A percentile compares a stretch with the other conserved stretches of the same genome.
Conservation (phyloP, 345 rosid species). For the Leavenworthia alabamica region DNA sequence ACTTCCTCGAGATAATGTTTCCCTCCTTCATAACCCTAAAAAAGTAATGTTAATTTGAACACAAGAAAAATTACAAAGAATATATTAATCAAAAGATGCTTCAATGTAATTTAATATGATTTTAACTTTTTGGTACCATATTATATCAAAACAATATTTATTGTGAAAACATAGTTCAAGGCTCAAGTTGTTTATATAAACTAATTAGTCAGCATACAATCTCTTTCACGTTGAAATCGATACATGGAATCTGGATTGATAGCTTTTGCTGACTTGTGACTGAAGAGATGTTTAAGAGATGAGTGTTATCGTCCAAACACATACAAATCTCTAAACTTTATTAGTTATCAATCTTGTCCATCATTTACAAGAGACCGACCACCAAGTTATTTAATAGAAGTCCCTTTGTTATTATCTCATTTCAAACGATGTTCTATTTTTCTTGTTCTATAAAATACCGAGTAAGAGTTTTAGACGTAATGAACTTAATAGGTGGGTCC, state of each 20-base stretch:
- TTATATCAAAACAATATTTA: not conserved
- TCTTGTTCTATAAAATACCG: slow-evolving; percentile 20
- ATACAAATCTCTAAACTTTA: slow-evolving; percentile 27
- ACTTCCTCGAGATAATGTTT: slow-evolving; percentile 37
- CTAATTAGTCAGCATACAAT: not conserved
- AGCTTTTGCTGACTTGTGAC: slow-evolving; percentile 21
- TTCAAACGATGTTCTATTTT: slow-evolving; percentile 9
- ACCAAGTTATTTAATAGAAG: slow-evolving; percentile 16
- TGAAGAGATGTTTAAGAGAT: slow-evolving; percentile 29
- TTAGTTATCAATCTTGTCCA: slow-evolving; percentile 33
- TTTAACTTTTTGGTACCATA: not conserved
- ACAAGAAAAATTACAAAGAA: not conserved
- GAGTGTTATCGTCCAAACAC: slow-evolving; percentile 27
- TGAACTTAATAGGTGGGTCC: slow-evolving; percentile 18
- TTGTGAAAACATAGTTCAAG: not conserved
- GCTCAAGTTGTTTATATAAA: too few species aligned
- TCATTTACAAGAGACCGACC: slow-evolving; percentile 16
- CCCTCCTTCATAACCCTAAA: slow-evolving; percentile 16
- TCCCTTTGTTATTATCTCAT: slow-evolving; percentile 16
- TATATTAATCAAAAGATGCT: not conserved
- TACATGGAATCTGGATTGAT: slow-evolving; percentile 24
- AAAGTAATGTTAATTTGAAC: slow-evolving; percentile 9
- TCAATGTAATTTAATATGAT: not conserved
- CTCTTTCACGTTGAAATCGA: slow-evolving; percentile 15
- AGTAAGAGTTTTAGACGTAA: slow-evolving; percentile 29